A percentile compares a stretch with the other conserved stretches of the same genome.
phyloP scores from a whole-genome alignment of 331 rosid species.

The Quercus tomentella region DNA sequence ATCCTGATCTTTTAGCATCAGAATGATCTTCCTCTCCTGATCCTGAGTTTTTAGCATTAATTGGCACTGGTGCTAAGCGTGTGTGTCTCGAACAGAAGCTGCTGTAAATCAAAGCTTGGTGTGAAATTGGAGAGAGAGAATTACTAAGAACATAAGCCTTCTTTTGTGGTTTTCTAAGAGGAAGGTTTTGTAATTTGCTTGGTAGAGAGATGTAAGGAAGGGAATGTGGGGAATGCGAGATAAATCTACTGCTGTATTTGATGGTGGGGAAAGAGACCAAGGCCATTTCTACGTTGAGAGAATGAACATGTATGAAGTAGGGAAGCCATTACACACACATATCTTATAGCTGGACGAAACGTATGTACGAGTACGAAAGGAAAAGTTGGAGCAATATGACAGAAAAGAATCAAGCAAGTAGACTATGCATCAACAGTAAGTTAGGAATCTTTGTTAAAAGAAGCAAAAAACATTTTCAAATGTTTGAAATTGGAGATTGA shows the following conservation, averaged over 20 bases:
- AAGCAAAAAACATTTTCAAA: background rate
- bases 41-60: slow-evolving; percentile 36
- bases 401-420: slow-evolving; percentile 15
- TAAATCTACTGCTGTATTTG: slow-evolving; percentile 13
- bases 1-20: slow-evolving; percentile 33
- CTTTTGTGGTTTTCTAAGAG: slow-evolving; percentile 9
- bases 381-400: slow-evolving; percentile 12
- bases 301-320: background rate
- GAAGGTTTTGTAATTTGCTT: background rate
- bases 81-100: slow-evolving; percentile 23
- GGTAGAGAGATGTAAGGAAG: slow-evolving; percentile 10
- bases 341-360: background rate
- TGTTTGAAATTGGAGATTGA: background rate
- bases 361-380: slow-evolving; percentile 8
- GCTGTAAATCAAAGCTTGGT: slow-evolving; percentile 2
- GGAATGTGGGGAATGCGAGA: slow-evolving; percentile 8
- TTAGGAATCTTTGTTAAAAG: slow-evolving; percentile 27
- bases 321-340: background rate
- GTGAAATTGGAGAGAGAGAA: slow-evolving; percentile 18
- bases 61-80: slow-evolving; percentile 18
- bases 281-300: slow-evolving; percentile 36
- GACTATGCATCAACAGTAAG: slow-evolving; percentile 26
- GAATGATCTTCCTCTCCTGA: slow-evolving; percentile 8
- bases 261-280: slow-evolving; percentile 17
- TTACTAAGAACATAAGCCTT: slow-evolving; percentile 15